Conservation (phyloP, 352 stramenopile genomes). For the Phytopythium chamaehyphon region DNA sequence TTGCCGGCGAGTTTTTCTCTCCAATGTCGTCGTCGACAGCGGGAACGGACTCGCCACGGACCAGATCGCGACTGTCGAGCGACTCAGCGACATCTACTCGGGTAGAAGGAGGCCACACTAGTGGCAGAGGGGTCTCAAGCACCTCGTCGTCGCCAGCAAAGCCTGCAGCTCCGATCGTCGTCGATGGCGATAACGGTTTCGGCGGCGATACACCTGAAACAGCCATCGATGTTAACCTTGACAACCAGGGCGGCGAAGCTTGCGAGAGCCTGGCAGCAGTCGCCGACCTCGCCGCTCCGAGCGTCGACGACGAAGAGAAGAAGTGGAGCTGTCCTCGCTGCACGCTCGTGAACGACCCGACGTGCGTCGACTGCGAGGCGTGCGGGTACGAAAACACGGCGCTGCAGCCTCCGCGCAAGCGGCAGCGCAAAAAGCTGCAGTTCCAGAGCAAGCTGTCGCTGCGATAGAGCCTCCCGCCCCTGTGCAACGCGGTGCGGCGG, state of each 20-base stretch:
- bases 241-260: not conserved
- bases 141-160: not conserved
- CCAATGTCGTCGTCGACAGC: slow-evolving; percentile 24
- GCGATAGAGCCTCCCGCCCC: slow-evolving; percentile 29
- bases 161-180: not conserved
- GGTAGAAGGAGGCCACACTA: not conserved
- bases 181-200: not conserved
- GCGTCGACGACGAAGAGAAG: slow-evolving; percentile 15
- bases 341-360: slow-evolving; percentile 74
- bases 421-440: slow-evolving; percentile 63
- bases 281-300: not conserved
- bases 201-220: not conserved
- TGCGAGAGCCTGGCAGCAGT: not conserved
- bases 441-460: slow-evolving; percentile 79
- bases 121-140: not conserved
- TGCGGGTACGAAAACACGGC: slow-evolving; percentile 52
- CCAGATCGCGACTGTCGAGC: not conserved
- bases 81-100: not conserved
- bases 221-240: not conserved
- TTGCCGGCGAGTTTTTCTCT: slow-evolving; percentile 39
- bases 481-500: too few species aligned
- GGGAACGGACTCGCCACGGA: not conserved
- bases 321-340: slow-evolving; percentile 75
- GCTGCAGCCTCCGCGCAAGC: slow-evolving; percentile 36
- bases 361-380: slow-evolving; percentile 48